These are phyloP conservation scores for Geotrichum bryndzae DNA, from an alignment of 1,139 yeast genomes.

Conservation along the genomic window DNA sequence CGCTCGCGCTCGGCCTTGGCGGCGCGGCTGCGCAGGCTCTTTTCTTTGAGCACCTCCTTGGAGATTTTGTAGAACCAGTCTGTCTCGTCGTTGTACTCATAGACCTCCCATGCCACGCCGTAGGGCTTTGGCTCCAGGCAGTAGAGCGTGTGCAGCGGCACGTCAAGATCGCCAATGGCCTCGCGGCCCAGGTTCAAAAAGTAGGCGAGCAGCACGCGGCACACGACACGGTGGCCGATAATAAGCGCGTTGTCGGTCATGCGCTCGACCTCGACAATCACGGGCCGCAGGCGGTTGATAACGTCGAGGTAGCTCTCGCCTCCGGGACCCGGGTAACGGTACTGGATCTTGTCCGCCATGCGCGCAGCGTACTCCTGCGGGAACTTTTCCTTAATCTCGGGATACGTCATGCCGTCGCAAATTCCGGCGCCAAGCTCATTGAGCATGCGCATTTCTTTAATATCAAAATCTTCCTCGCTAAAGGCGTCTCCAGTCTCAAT, in stretches of 20 bases:
- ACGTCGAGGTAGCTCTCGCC: constrained; percentile 95
- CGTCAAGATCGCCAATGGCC: constrained; percentile 82
- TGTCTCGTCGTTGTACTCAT: constrained; percentile 70
- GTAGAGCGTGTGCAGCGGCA: constrained; percentile 85
- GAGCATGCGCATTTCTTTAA: constrained; percentile 87
- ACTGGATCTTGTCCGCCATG: constrained; percentile 65
- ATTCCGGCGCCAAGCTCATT: constrained; percentile 91
- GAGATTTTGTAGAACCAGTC: constrained; percentile 75
- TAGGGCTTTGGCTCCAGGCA: constrained; percentile 89
- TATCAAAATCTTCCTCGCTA: constrained; percentile 51
- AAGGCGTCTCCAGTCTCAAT: constrained; percentile 73
- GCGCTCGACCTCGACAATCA: constrained; percentile 87
- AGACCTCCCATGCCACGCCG: constrained; percentile 88
- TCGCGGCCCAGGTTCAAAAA: constrained; percentile 80
- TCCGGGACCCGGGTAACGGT: constrained; percentile 95
- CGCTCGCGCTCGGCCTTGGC: constrained; percentile 2
- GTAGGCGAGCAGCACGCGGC: constrained; percentile 80
- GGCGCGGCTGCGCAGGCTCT: constrained; percentile 10
- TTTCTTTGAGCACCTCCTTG: constrained; percentile 24
- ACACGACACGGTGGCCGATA: constrained; percentile 85
- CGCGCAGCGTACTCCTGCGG: constrained; percentile 80
- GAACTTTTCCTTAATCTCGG: constrained; percentile 61
- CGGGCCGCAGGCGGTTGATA: constrained; percentile 78
- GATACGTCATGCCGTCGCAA: constrained; percentile 87
- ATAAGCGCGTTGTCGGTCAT: constrained; percentile 81